Evolutionary conservation across 805 yeast species (phyloP).

Genomic region (Lachancea thermotolerans): DNA sequence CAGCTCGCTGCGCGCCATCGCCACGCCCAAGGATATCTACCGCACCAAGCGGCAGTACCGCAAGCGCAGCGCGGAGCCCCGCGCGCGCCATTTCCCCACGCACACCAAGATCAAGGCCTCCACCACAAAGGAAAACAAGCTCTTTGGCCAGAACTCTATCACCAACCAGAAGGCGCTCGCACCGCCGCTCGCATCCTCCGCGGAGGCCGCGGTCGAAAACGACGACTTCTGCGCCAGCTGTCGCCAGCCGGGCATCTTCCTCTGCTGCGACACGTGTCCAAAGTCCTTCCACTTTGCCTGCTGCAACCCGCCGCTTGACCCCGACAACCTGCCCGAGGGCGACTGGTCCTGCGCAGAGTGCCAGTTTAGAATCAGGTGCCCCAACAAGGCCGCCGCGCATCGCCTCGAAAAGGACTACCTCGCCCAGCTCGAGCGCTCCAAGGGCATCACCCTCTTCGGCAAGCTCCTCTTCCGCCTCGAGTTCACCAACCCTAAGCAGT

Average conservation of each 20-base stretch:
- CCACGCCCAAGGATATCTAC: constrained; percentile 16
- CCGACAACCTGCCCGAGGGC: constrained; percentile 69
- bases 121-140: constrained; percentile 30
- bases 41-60: constrained; percentile 9
- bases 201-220: constrained; percentile 38
- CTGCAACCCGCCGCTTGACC: constrained; percentile 83
- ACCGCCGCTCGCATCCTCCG: constrained; percentile 27
- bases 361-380: constrained; percentile 35
- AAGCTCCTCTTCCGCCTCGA: constrained; percentile 54
- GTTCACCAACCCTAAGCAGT: constrained; percentile 57
- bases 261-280: constrained; percentile 94
- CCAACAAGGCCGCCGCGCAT: constrained; percentile 18
- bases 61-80: background rate
- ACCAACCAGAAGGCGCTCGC: constrained; percentile 16
- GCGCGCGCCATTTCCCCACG: constrained; percentile 2
- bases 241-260: constrained; percentile 79
- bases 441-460: constrained; percentile 36
- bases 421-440: constrained; percentile 7
- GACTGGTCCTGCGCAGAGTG: constrained; percentile 89
- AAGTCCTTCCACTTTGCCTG: constrained; percentile 87
- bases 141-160: constrained; percentile 38
- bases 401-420: constrained; percentile 20
- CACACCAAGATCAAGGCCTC: constrained; percentile 19
- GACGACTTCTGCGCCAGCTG: constrained; percentile 91
- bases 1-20: constrained; percentile 28